Conservation (phyloP, 1,139 yeast species). For the Yamadazyma dendronema region DNA sequence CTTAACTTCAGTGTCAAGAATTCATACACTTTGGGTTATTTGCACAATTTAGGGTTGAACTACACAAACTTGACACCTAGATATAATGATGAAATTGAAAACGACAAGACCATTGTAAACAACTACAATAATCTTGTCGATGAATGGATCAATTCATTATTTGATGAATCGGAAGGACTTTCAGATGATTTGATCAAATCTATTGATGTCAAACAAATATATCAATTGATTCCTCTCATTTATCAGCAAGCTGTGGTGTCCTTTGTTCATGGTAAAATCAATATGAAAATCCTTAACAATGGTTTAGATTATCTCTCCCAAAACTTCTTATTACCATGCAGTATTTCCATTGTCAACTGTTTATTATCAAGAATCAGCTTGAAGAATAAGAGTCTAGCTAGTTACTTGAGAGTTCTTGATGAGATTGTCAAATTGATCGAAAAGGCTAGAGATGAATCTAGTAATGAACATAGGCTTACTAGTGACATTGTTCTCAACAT, state of each 20-base stretch:
- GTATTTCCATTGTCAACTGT: slow-evolving; percentile 38
- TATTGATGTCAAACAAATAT: slow-evolving; percentile 66
- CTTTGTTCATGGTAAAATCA: slow-evolving; percentile 50
- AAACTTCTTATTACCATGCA: slow-evolving; percentile 40
- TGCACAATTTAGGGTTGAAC: slow-evolving; percentile 34
- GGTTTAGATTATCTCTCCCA: slow-evolving; percentile 49
- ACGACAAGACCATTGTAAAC: slow-evolving; percentile 30
- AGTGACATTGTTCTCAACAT: slow-evolving; percentile 10
- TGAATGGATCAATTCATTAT: slow-evolving; percentile 79
- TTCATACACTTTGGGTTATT: slow-evolving; percentile 35
- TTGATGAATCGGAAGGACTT: slow-evolving; percentile 78
- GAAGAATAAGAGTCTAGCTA: slow-evolving; percentile 11
- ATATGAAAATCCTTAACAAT: slow-evolving; percentile 30
- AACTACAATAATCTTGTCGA: slow-evolving; percentile 52
- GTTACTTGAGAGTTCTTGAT: slow-evolving; percentile 12
- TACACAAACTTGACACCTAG: slow-evolving; percentile 29
- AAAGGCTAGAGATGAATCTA: slow-evolving; percentile 15
- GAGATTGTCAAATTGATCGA: slow-evolving; percentile 22
- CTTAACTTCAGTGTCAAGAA: slow-evolving; percentile 22
- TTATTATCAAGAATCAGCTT: slow-evolving; percentile 16
- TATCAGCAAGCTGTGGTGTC: slow-evolving; percentile 74
- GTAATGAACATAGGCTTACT: slow-evolving; percentile 15
- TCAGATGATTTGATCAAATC: slow-evolving; percentile 77
- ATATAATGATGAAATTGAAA: slow-evolving; percentile 18
- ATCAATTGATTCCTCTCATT: slow-evolving; percentile 67